These are phyloP conservation scores for Syncephalastrum contaminatum DNA, from an alignment of 371 early-diverging fungal species.

Conservation along the genomic window DNA sequence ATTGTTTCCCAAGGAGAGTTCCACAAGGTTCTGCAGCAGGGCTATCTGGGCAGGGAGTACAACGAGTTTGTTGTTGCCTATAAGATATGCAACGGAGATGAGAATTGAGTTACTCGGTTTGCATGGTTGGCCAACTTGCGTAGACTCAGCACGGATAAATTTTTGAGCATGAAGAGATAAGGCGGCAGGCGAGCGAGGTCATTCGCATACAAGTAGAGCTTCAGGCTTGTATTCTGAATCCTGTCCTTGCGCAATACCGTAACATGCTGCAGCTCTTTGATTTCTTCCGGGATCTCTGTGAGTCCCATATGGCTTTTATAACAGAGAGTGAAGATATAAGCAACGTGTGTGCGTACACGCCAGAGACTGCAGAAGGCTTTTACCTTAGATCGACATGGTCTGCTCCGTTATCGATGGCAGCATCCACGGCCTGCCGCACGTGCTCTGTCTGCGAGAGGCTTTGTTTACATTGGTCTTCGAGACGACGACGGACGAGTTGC, in stretches of 20 bases:
- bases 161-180: slow-evolving; percentile 44
- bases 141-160: slow-evolving; percentile 55
- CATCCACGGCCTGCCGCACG: slow-evolving; percentile 49
- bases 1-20: slow-evolving; percentile 61
- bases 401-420: slow-evolving; percentile 52
- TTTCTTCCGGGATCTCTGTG: slow-evolving; percentile 51
- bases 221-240: slow-evolving; percentile 42
- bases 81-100: neutral
- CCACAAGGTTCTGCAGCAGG: slow-evolving; percentile 53
- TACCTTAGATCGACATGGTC: slow-evolving; percentile 60
- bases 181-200: slow-evolving; percentile 35
- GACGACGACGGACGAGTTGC: no score
- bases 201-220: slow-evolving; percentile 54
- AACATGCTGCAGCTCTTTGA: slow-evolving; percentile 49
- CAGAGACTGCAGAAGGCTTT: no score
- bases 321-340: no score
- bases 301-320: slow-evolving; percentile 40
- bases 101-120: neutral
- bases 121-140: slow-evolving; percentile 26
- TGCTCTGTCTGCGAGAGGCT: slow-evolving; percentile 16
- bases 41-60: slow-evolving; percentile 56
- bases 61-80: slow-evolving; percentile 51
- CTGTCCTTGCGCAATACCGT: slow-evolving; percentile 50
- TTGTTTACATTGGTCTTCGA: no score
- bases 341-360: no score